These are phyloP conservation scores for Coemansia sp. DNA, from an alignment of 192 early-diverging fungal species.

Conservation along the genomic window DNA sequence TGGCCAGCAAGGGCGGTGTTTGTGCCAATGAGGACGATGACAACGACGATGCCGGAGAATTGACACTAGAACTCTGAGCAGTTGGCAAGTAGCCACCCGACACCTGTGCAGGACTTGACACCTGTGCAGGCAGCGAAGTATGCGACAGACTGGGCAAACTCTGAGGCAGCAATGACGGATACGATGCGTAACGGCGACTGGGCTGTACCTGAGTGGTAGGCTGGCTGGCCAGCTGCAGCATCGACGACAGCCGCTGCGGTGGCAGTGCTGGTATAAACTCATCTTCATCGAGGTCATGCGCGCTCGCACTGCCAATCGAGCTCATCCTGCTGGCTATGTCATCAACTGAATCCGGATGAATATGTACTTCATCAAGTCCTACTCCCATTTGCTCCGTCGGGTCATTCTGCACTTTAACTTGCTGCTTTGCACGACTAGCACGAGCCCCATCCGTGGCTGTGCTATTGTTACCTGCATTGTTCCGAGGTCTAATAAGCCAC, in stretches of 20 bases:
- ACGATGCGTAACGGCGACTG: not conserved
- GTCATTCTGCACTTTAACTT: not conserved
- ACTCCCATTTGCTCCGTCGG: not conserved
- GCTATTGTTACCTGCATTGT: not conserved
- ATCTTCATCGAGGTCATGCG: not conserved
- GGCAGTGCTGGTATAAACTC: constrained; percentile 2
- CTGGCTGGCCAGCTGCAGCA: constrained; percentile 9
- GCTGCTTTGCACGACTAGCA: constrained; percentile 1
- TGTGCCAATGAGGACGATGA: constrained; percentile 1
- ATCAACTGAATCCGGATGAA: not conserved
- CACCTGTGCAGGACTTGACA: not conserved
- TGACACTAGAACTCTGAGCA: not conserved
- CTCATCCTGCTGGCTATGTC: not conserved
- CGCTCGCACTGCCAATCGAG: not conserved
- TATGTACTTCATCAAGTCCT: not conserved
- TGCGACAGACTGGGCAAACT: not conserved
- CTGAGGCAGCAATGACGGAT: not conserved
- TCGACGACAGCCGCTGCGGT: constrained; percentile 5
- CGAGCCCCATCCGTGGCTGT: not conserved
- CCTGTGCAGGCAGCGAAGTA: not conserved
- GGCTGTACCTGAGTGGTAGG: constrained; percentile 7
- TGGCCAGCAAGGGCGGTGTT: not conserved
- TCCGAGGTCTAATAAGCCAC: constrained; percentile 26
- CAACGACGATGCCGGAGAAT: not conserved
- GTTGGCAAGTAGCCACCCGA: not conserved